Evolutionary conservation across 306 rosid species (phyloP), one percentile per base, ranked within the genome.

Genomic region (Inga leiocalycina): DNA sequence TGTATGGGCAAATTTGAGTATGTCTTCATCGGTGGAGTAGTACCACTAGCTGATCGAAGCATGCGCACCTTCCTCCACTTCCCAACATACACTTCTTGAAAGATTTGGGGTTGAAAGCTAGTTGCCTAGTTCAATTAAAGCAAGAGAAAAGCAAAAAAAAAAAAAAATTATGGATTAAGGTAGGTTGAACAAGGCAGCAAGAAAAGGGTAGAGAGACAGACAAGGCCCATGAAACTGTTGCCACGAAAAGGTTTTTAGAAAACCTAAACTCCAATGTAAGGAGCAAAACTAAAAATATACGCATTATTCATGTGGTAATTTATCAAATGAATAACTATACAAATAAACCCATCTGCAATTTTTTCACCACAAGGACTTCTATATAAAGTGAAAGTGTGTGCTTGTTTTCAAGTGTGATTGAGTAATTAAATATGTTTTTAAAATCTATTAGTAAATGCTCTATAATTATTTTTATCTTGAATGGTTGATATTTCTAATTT

Each of bases 11-110:
- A 88, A 85, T 91, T 91, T 17, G 93, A 86, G 87, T 87, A 97
- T 79, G 97, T 91, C 85, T 97, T 97, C 86, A 97, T 80, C 30
- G 99, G 97, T 76, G 99, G 99, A 79, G 98, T 94, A 76, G 99
- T 94, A 78, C 99, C 99, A 84, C 91, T 91, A 64, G 99, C 98
- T 72, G 99, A 97, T 77, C 98, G 98, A 78, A 97, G 97, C 97
- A 97, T 84, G 80, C 85, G 77, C 77, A 97, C 99, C 90, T 92
- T 97, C 86, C 98, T 88, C 98, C 98, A 97, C 78, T 86, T 94
- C 91, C 99, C 99, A 85, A 97, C 88, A 81, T 79, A 89, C 74
- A 97, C 90, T 82, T 97, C 97, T 90, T 92, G 98, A 82, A 76
- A 87, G 54, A 88, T 88, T 94, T 97, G 99, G 81, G 99, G 98